These are phyloP conservation scores for Sutorius eximius DNA, from an alignment of 1,284 basidiomycete genomes.

Conservation along the genomic window DNA sequence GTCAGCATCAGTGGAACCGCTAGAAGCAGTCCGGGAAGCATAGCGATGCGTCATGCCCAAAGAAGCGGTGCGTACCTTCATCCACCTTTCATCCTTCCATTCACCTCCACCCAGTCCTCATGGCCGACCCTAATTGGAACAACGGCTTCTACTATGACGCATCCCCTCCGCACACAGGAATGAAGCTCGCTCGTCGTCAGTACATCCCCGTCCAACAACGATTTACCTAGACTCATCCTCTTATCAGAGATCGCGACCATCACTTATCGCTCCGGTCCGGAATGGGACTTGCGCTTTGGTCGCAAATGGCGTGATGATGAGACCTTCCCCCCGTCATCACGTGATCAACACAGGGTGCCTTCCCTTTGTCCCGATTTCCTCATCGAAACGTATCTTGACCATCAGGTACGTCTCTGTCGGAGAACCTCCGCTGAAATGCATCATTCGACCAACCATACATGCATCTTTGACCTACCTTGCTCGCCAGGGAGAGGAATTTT, in stretches of 20 bases:
- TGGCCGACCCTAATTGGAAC: constrained; percentile 99
- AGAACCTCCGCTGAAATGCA: background rate
- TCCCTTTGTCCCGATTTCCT: constrained; percentile 95
- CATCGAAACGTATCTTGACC: constrained; percentile 98
- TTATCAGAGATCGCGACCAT: constrained; percentile 93
- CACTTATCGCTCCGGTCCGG: constrained; percentile 97
- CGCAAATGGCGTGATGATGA: constrained; percentile 56
- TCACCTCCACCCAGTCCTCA: constrained; percentile 69
- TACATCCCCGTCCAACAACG: constrained; percentile 15
- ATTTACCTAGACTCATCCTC: background rate
- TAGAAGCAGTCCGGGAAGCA: constrained; percentile 84
- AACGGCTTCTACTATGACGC: constrained; percentile 96
- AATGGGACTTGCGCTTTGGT: constrained; percentile 98
- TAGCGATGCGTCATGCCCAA: constrained; percentile 96
- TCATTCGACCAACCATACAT: background rate
- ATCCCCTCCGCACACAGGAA: constrained; percentile 94
- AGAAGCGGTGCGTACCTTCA: constrained; percentile 69
- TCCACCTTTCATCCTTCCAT: background rate
- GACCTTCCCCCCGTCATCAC: background rate
- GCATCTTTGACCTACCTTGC: background rate
- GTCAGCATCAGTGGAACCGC: constrained; percentile 95
- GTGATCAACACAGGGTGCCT: constrained; percentile 49
- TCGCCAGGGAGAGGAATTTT: constrained; percentile 84
- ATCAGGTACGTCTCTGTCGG: constrained; percentile 60
- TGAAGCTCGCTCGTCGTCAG: constrained; percentile 97